A percentile compares a stretch with the other conserved stretches of the same genome.
phyloP scores from a whole-genome alignment of 495 filamentous ascomycete species.

The Aspergillus sclerotiicarbonarius region DNA sequence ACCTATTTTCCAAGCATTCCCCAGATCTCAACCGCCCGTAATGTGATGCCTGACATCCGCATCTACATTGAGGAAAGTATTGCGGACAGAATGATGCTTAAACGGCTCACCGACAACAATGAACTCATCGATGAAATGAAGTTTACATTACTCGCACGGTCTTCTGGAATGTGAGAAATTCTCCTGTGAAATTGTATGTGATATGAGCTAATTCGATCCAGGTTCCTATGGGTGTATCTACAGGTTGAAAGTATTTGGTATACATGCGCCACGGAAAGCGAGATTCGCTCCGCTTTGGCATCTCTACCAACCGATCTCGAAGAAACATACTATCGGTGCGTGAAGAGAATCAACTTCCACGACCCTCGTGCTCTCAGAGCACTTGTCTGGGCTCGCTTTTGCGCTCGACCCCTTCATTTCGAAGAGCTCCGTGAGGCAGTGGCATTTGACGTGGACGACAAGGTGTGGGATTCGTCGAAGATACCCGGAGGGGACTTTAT shows the following conservation, averaged over 20 bases:
- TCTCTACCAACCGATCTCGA: conserved; percentile 26
- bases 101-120: conserved; percentile 20
- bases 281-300: conserved; percentile 19
- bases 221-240: conserved; percentile 32
- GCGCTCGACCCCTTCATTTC: conserved; percentile 26
- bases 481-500: conserved; percentile 24
- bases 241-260: conserved; percentile 33
- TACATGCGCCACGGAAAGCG: conserved; percentile 24
- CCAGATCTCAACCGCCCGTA: conserved; percentile 23
- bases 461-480: conserved; percentile 20
- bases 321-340: conserved; percentile 24
- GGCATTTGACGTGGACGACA: conserved; percentile 25
- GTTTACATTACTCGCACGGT: conserved; percentile 9
- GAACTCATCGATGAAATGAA: conserved; percentile 18
- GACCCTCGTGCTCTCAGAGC: conserved; percentile 14
- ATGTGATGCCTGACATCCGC: conserved; percentile 22
- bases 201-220: conserved; percentile 10
- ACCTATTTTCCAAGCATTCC: conserved; percentile 16
- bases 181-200: no score
- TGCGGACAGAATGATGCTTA: conserved; percentile 18
- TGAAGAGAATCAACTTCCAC: conserved; percentile 17
- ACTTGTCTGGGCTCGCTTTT: conserved; percentile 32
- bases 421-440: conserved; percentile 36
- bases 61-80: conserved; percentile 24
- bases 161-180: conserved; percentile 23